Evolutionary conservation across 306 rosid genomes (phyloP), one percentile per base, ranked within the genome.

Genomic region (Calophaca sinica): DNA sequence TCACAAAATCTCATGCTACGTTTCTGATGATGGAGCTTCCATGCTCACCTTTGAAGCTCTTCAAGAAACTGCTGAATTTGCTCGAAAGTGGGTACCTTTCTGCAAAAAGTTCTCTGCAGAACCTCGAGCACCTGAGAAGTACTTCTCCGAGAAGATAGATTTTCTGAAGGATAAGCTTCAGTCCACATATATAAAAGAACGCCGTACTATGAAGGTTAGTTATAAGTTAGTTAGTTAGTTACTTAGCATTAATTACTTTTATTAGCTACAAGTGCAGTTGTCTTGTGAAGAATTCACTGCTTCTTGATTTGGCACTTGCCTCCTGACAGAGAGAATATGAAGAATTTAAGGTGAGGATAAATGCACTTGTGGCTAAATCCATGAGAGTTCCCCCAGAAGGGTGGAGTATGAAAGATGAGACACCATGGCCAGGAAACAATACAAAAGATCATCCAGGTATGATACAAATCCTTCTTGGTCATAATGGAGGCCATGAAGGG

Each of bases 361-460:
- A 94, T 82, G 90, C 96, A 66, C 96, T 88, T 48, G 99, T 91
- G 75, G 99, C 97, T 9, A 94, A 92, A 76, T 86, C 92, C 68
- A 15, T 75, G 76, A 89, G 96, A 76, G 83, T 86, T 82, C 97
- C 99, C 9, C 61, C 81, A 26, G 99, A 90, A 84, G 99, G 99
- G 63, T 94, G 99, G 99, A 92, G 90, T 33, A 87, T 94, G 99
- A 89, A 92, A 87, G 99, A 94, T 76, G 99, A 94, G 77, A 94
- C 97, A 51, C 96, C 99, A 69, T 94, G 99, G 99, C 99, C 99
- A 0, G 98, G 98, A 68, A 94, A 94, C 90, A 94, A 94, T 71
- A 70, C 91, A 46, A 89, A 81, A 70, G 99, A 94, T 82, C 99
- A 94, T 74, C 99, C 97, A 8, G 89, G 96, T 62, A 91, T 94